Evolutionary conservation across 208 protist genomes (phyloP), one percentile per base, ranked within the genome.

Genomic region (Acanthamoeba culbertsoni): DNA sequence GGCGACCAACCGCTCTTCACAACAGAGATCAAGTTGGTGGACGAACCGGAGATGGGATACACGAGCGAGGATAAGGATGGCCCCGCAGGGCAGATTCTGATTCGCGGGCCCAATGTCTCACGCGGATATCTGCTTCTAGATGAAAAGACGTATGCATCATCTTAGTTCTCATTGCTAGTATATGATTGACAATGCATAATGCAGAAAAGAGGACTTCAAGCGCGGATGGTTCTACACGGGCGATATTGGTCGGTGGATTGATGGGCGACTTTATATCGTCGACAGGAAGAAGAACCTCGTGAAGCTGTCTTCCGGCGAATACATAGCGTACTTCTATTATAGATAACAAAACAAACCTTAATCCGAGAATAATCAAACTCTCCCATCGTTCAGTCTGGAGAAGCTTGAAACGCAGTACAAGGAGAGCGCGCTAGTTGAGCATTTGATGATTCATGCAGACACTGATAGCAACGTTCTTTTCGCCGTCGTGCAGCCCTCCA

Each of bases 321-420:
- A 92, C 86, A 92, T 92, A 16, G 86, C 86, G 62, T 73, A 73
- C n/a, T n/a, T n/a, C n/a, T n/a, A n/a, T n/a, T n/a, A n/a, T n/a
- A n/a, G n/a, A n/a, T n/a, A n/a, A n/a, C n/a, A n/a, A n/a, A n/a
- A n/a, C n/a, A n/a, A n/a, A n/a, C n/a, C n/a, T n/a, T n/a, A n/a
- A n/a, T n/a, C n/a, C n/a, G n/a, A n/a, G n/a, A n/a, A n/a, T n/a
- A n/a, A n/a, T n/a, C n/a, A n/a, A n/a, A n/a, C n/a, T n/a, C n/a
- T n/a, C n/a, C n/a, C n/a, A n/a, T n/a, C n/a, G n/a, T n/a, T n/a
- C 3, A 73, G 63, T 28, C 28, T 75, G 42, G 86, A 92, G 86
- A 75, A 68, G 86, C 45, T 92, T 33, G 86, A 92, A 43, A 75
- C 37, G 33, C 43, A 55, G n/a, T 92, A 92, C 86, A 57, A 75